Base-by-base conservation (phyloP, 306 rosid species). In the Phaseolus lunatus region DNA sequence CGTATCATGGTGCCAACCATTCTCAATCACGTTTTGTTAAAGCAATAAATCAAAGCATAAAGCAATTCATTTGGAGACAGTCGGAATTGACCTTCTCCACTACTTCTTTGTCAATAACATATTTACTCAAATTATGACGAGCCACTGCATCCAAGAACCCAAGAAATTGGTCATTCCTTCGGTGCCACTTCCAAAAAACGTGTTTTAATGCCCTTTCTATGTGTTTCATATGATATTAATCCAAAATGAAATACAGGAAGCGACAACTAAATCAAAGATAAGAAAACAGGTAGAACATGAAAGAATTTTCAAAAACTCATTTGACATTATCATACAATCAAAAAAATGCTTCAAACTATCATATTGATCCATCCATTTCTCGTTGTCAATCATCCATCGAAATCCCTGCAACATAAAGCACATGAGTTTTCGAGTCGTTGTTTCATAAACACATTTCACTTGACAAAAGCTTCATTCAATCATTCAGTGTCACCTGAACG, bases 331-430 rank as follows among this genome's bases (percentile, higher is more conserved):
- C 83, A 82, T 88, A 91, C 98, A 88, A 82, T 92, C 93, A 80
- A 94, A 94, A 75, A 92, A 67, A 65, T 86, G 88, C 82, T 86
- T 89, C 85, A 95, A 83, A 78, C 93, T 92, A 75, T 82, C 70
- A 73, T 90, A 96, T 80, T 95, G 93, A 61, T 20, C 93, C 47
- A 87, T 90, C 97, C 97, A 95, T 85, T 83, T 80, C 78, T 90
- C 88, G 3, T 89, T 87, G 73, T 90, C 92, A 43, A 92, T 70
- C 16, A 97, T 97, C 99, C 97, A 95, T 84, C 84, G 84, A 85
- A 95, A 95, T 67, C 93, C 91, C 98, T 95, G 85, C 71, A 72
- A 64, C 64, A 77, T 63, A 57, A 71, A n/a, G n/a, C 27, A 31
- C 44, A 23, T 4, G 24, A n/a, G 57, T 62, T 13, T 49, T 69